Percentiles rank a stretch among this genome's conserved stretches.
phyloP scores from a whole-genome alignment of 106 monocot species.

The Dendrobium huoshanense region DNA sequence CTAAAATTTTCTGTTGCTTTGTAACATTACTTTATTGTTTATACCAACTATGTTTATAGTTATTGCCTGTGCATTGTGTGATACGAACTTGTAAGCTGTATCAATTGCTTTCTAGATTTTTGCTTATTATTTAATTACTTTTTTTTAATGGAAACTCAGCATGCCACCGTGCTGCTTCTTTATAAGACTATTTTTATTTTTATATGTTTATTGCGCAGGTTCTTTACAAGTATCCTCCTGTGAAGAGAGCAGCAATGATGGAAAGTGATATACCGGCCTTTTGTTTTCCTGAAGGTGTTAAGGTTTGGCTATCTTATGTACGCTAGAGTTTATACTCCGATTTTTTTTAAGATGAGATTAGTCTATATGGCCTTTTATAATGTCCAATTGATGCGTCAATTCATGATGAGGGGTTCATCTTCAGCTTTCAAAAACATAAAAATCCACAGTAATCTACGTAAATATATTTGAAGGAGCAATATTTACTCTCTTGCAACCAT shows the following conservation, averaged over 20 bases:
- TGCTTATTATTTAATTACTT: no score
- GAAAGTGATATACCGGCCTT: constrained; percentile 79
- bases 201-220: constrained; percentile 33
- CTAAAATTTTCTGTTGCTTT: no score
- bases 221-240: constrained; percentile 93
- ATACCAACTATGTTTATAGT: no score
- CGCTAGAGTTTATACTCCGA: not conserved
- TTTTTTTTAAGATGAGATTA: not conserved
- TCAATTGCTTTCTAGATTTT: no score
- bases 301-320: constrained; percentile 36
- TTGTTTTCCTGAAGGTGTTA: constrained; percentile 96
- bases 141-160: no score
- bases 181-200: no score
- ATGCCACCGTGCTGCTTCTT: no score
- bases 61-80: no score
- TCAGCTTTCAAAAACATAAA: not conserved
- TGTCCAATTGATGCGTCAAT: not conserved
- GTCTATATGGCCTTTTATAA: not conserved
- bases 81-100: no score
- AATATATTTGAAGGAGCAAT: not conserved
- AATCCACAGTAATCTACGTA: not conserved
- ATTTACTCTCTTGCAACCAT: not conserved
- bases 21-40: no score
- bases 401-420: not conserved
- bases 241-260: constrained; percentile 62